Conservation (phyloP, 352 stramenopile species). For the Globisporangium iwayamae region DNA sequence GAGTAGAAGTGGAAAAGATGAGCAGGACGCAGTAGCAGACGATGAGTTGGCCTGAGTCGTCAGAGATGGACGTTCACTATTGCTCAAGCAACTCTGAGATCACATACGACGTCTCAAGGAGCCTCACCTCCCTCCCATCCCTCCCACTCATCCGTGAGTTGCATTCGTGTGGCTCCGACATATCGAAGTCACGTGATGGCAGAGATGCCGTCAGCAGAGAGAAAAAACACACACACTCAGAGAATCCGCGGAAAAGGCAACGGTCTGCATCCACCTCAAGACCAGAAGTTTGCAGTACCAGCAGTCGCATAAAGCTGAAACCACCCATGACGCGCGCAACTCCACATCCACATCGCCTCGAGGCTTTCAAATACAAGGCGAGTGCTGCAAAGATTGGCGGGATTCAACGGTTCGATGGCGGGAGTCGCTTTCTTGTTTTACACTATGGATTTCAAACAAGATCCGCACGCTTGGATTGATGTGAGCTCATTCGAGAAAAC, state of each 20-base stretch:
- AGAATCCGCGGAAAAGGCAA: conserved; percentile 4
- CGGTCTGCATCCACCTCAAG: not conserved
- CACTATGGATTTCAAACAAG: not conserved
- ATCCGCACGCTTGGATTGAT: not conserved
- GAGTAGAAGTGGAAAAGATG: not conserved
- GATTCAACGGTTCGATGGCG: not conserved
- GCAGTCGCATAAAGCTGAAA: not conserved
- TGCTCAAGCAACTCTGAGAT: not conserved
- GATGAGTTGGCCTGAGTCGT: not conserved
- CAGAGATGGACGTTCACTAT: not conserved
- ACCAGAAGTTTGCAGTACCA: not conserved
- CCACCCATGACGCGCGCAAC: not conserved
- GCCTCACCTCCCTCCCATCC: too few species aligned
- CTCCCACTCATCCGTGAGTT: too few species aligned
- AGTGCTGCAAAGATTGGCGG: not conserved
- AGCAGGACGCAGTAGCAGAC: not conserved
- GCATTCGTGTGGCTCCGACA: too few species aligned
- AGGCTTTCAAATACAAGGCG: not conserved
- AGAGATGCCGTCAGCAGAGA: not conserved
- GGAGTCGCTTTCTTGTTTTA: not conserved
- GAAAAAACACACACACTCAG: not conserved
- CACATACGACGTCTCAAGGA: not conserved
- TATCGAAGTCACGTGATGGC: not conserved
- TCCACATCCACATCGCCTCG: not conserved
- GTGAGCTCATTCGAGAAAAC: conserved; percentile 6